Conservation (phyloP, 192 early-diverging fungal species). For the Backusella mclennaniae region DNA sequence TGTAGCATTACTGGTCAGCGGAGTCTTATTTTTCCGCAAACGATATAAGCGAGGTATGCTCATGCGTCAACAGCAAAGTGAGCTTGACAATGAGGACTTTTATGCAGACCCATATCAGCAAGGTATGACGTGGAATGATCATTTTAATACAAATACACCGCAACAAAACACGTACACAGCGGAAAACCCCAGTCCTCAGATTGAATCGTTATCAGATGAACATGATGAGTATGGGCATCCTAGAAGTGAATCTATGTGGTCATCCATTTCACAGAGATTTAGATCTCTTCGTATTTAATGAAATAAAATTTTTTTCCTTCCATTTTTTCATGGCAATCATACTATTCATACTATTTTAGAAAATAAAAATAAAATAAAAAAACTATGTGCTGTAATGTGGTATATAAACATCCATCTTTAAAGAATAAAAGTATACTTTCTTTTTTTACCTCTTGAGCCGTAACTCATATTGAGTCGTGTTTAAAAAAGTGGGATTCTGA, state of each 20-base stretch:
- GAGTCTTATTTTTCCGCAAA: neutral
- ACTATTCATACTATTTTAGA: too few species aligned
- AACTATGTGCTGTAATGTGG: too few species aligned
- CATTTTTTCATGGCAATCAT: too few species aligned
- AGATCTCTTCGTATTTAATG: neutral
- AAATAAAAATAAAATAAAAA: too few species aligned
- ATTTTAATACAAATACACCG: neutral
- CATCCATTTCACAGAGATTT: neutral
- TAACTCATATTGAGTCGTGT: too few species aligned
- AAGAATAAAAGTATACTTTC: too few species aligned
- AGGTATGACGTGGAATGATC: neutral
- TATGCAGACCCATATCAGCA: constrained; percentile 19
- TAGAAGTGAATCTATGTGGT: neutral
- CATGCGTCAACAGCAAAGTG: neutral
- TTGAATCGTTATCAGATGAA: neutral
- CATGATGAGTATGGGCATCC: constrained; percentile 10
- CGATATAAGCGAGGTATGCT: neutral
- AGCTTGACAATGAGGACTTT: constrained; percentile 14
- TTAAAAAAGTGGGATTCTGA: too few species aligned
- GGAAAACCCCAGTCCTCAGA: neutral
- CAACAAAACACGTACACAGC: neutral
- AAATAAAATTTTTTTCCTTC: too few species aligned
- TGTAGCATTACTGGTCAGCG: neutral
- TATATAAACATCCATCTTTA: too few species aligned
- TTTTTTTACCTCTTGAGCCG: too few species aligned